A percentile compares a stretch with the other conserved stretches of the same genome.
Conservation (phyloP, 2,329 filamentous ascomycete species). For the Pyricularia pennisetigena region DNA sequence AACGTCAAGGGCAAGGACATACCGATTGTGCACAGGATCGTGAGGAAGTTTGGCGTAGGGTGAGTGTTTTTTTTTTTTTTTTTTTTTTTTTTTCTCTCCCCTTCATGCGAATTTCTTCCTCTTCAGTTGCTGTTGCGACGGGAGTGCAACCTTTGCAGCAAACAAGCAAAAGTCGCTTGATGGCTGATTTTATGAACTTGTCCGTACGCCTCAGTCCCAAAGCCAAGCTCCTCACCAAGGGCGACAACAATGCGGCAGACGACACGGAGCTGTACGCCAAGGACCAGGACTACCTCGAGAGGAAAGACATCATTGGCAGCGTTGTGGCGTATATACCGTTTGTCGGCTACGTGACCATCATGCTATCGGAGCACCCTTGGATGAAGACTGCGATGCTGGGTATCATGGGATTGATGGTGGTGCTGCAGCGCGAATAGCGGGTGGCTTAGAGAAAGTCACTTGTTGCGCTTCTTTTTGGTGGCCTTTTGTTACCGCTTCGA, state of each 20-base stretch:
- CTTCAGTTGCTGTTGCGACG: neutral
- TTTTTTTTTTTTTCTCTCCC: too few species aligned
- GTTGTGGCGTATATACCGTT: conserved; percentile 89
- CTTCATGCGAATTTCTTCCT: neutral
- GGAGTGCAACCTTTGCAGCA: neutral
- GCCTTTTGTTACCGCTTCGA: neutral
- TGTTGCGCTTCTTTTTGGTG: neutral
- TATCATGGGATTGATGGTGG: conserved; percentile 88
- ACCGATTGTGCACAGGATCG: conserved; percentile 89
- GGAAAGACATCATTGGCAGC: conserved; percentile 82
- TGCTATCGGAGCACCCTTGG: conserved; percentile 94
- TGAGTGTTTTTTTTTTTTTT: conserved; percentile 21
- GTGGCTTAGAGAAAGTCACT: neutral
- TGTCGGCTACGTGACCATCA: conserved; percentile 93
- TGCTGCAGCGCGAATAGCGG: conserved; percentile 76
- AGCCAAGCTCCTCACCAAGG: conserved; percentile 83
- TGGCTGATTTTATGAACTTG: neutral
- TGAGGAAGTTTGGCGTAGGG: conserved; percentile 60
- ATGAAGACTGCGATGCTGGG: conserved; percentile 91
- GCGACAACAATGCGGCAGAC: conserved; percentile 91
- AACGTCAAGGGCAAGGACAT: conserved; percentile 92
- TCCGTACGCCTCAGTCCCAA: conserved; percentile 26
- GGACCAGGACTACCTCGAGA: conserved; percentile 77
- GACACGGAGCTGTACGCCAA: conserved; percentile 77
- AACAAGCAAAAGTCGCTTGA: neutral